Conservation (phyloP, 257 asterid genomes). For the Gentiana straminea region DNA sequence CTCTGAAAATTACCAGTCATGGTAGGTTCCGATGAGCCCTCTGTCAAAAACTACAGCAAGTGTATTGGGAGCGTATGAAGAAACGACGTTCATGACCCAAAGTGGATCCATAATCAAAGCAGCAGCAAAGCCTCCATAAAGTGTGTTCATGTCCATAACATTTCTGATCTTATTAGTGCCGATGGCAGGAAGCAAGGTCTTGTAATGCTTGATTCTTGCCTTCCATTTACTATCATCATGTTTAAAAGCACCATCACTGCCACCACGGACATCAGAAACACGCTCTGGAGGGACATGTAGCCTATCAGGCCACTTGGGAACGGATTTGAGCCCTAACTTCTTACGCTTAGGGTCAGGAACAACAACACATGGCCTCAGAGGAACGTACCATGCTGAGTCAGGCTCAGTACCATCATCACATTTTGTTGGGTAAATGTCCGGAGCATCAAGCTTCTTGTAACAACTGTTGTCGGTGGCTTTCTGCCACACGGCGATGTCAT, state of each 20-base stretch:
- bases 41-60: constrained; percentile 87
- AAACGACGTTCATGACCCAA: constrained; percentile 94
- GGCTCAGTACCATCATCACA: constrained; percentile 96
- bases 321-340: constrained; percentile 42
- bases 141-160: constrained; percentile 94
- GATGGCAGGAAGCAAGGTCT: constrained; percentile 69
- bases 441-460: constrained; percentile 70
- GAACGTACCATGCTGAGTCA: constrained; percentile 97
- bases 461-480: constrained; percentile 51
- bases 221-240: constrained; percentile 87
- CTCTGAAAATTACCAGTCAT: constrained; percentile 59
- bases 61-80: constrained; percentile 71
- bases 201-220: constrained; percentile 66
- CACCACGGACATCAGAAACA: constrained; percentile 63
- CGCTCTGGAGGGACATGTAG: constrained; percentile 73
- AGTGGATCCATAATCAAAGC: constrained; percentile 56
- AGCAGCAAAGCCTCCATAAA: constrained; percentile 92
- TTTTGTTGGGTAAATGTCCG: constrained; percentile 64
- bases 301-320: constrained; percentile 84
- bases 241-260: constrained; percentile 74
- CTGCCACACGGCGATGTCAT: constrained; percentile 97
- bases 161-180: constrained; percentile 83
- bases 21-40: constrained; percentile 90
- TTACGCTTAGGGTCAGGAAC: constrained; percentile 50
- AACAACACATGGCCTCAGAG: constrained; percentile 83